Evolutionary conservation across 495 filamentous ascomycete species (phyloP), one percentile per base, ranked within the genome.

Genomic region (Neurospora sp.): DNA sequence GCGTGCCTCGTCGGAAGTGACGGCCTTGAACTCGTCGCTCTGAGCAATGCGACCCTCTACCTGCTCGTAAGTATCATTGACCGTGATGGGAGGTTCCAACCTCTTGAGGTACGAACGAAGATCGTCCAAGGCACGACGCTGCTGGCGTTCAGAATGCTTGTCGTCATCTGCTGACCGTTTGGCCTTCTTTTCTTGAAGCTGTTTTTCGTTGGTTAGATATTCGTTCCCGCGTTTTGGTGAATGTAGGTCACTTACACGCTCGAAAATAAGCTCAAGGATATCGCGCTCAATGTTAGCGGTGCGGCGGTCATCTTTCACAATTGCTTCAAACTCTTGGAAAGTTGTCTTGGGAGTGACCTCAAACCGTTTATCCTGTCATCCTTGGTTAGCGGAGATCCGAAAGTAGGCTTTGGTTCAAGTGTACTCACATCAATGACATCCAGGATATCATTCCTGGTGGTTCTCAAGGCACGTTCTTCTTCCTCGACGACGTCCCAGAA

Each of bases 401-500:
- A n/a, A 48, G 27, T 37, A 35, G 8, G 5, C 27, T 27, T 4
- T 40, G 68, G 44, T 4, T n/a, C 65, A 48, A 48, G 35, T 71
- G 68, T 20, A 84, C 91, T 86, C 79, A 96, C 93, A 84, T 97
- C 94, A 74, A 98, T 86, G 69, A 96, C 93, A 79, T 98, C 96
- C 69, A 95, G 84, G 4, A 96, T 91, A 77, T 94, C 89, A 79
- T 96, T 96, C 40, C 94, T 87, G 68, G 90, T 91, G 69, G 88
- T 88, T 53, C 96, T 90, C 17, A 98, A 83, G 22, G 90, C 89
- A 69, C 91, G 88, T 74, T 98, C 94, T 81, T 97, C 94, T 80
- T 98, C 95, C 79, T 97, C 95, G 17, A 98, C 88, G 69, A 94
- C 86, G 81, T 99, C 96, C 95, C 96, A 97, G 82, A 98, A 97